phyloP scores from a whole-genome alignment of 371 early-diverging fungal species.

The Mucor velutinosus region DNA sequence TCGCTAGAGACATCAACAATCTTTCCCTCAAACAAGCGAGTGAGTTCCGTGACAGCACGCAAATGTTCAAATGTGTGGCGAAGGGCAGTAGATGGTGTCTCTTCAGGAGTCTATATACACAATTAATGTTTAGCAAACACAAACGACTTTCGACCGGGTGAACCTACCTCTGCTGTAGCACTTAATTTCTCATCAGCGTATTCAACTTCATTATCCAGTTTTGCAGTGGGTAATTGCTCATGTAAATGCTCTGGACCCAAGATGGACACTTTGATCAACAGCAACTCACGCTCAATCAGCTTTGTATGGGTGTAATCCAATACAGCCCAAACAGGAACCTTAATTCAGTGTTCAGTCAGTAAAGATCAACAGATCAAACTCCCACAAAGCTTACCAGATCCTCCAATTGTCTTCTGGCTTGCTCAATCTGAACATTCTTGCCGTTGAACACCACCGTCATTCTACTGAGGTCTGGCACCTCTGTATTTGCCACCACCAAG shows the following conservation, averaged over 20 bases:
- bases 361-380: neutral
- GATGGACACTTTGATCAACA: constrained; percentile 91
- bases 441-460: constrained; percentile 96
- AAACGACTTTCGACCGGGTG: neutral
- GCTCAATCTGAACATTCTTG: constrained; percentile 82
- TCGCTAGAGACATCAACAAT: constrained; percentile 91
- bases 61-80: constrained; percentile 79
- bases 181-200: constrained; percentile 49
- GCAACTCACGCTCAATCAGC: constrained; percentile 89
- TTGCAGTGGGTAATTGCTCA: constrained; percentile 48
- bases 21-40: constrained; percentile 84
- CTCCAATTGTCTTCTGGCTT: constrained; percentile 92
- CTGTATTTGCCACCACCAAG: constrained; percentile 92
- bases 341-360: neutral
- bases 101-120: neutral
- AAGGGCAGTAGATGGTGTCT: constrained; percentile 51
- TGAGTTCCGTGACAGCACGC: constrained; percentile 78
- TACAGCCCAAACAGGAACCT: constrained; percentile 97
- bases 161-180: constrained; percentile 26
- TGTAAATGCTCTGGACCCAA: constrained; percentile 75
- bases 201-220: constrained; percentile 39
- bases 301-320: constrained; percentile 87
- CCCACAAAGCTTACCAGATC: constrained; percentile 69
- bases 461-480: constrained; percentile 88
- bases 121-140: too few relatives aligned